Conservation (phyloP, 1,284 basidiomycete genomes). For the Ustilago trichophora region DNA sequence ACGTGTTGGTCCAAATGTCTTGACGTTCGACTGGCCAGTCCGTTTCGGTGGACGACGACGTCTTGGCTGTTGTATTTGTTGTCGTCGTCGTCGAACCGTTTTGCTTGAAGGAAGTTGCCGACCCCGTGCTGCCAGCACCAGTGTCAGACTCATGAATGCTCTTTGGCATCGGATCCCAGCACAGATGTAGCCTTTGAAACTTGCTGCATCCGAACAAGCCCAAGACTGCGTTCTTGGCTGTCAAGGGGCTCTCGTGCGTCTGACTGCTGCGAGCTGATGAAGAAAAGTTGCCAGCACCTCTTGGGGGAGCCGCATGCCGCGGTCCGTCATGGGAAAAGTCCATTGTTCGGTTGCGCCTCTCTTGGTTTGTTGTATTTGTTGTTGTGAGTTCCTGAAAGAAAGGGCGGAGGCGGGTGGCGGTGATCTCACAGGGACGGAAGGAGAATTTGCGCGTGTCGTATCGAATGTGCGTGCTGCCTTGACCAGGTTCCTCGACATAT, state of each 20-base stretch:
- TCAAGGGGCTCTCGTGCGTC: not conserved
- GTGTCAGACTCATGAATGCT: not conserved
- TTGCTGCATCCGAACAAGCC: constrained; percentile 8
- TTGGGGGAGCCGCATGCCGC: constrained; percentile 25
- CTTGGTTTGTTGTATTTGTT: not conserved
- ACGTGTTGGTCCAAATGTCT: constrained; percentile 54
- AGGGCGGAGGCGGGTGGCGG: constrained; percentile 38
- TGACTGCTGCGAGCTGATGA: not conserved
- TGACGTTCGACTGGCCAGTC: constrained; percentile 53
- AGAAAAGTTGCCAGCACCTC: constrained; percentile 23
- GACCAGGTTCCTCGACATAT: constrained; percentile 6
- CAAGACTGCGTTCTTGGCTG: constrained; percentile 12
- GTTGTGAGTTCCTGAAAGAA: constrained; percentile 45
- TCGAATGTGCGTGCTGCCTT: constrained; percentile 40
- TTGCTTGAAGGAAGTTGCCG: no score
- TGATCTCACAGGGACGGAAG: constrained; percentile 53
- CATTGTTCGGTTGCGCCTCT: not conserved
- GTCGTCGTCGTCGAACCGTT: no score
- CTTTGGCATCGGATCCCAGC: constrained; percentile 29
- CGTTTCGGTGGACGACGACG: not conserved
- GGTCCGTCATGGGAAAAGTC: constrained; percentile 23
- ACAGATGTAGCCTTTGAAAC: constrained; percentile 19
- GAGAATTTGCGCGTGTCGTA: constrained; percentile 59
- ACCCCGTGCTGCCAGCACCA: no score
- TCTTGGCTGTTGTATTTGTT: no score